Evolutionary conservation across 2,329 filamentous ascomycete species (phyloP), one percentile per base, ranked within the genome.

Genomic region (Botrytis squamosa): DNA sequence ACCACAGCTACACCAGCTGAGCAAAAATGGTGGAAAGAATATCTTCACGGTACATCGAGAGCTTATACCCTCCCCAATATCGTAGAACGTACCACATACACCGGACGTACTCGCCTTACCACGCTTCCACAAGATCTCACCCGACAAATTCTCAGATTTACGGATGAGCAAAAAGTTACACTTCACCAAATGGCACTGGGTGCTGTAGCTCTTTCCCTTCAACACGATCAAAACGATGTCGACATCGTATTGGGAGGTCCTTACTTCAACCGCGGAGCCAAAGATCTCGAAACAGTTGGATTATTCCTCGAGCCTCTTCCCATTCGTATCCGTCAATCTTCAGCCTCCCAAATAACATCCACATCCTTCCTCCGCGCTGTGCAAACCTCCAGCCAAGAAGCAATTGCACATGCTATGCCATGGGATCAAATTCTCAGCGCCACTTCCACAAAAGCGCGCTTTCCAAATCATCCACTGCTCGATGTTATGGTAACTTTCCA

Each of bases 221-320:
- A 60, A 22, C 18, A 63, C 25, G 25, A 46, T 12, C 60, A n/a
- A 22, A 44, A 60, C 2, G 38, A 59, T 12, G 4, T 36, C 9
- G 81, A 82, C 68, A 75, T 82, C 16, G 63, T 77, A 3, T 20
- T 82, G 1, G 81, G 81, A 6, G 72, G 65, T 16, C 81, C 81
- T 18, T 81, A 78, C 44, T 46, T 80, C 9, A 81, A 81, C 71
- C 80, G 80, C 25, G 36, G n/a, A 1, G 74, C 74, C 2, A 75
- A 75, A 20, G 80, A 81, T 68, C 42, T 76, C 22, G 67, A 77
- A 74, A 80, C 25, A 73, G 80, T 55, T 22, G 68, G 70, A 55
- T 20, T 68, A 38, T 74, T 75, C 59, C 49, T 74, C 42, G 59
- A 70, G 36, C 59, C 68, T 1, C 60, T 74, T 3, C 72, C 72